These are phyloP conservation scores for Cystobasidiaceae sp. DNA, from an alignment of 1,284 basidiomycete genomes.

Conservation along the genomic window DNA sequence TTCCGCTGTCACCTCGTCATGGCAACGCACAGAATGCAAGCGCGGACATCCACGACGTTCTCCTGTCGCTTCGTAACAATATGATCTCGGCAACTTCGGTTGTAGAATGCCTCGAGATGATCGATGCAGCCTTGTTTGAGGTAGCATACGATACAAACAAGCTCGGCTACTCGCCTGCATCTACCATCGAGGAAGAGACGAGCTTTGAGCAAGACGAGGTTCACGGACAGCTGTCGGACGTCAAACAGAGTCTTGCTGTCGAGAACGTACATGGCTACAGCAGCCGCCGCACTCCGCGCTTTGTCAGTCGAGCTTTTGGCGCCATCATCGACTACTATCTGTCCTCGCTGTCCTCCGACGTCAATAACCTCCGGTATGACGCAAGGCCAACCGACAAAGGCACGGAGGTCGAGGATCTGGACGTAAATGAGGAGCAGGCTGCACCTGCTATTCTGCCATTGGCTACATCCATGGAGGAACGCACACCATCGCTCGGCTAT, in stretches of 20 bases:
- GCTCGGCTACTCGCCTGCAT: background rate
- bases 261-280: too few relatives aligned
- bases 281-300: background rate
- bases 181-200: conserved; percentile 11
- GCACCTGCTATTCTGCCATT: too few relatives aligned
- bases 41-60: conserved; percentile 10
- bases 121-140: conserved; percentile 23
- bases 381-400: too few relatives aligned
- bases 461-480: background rate
- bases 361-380: background rate
- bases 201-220: too few relatives aligned
- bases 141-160: conserved; percentile 16
- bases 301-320: background rate
- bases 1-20: background rate
- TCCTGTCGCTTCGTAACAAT: conserved; percentile 10
- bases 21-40: background rate
- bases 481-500: conserved; percentile 4
- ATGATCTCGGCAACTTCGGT: conserved; percentile 5
- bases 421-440: too few relatives aligned
- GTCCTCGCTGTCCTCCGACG: background rate
- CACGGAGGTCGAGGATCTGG: too few relatives aligned
- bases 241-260: too few relatives aligned
- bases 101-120: conserved; percentile 3
- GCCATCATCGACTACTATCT: conserved; percentile 7
- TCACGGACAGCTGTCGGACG: too few relatives aligned